Base-by-base conservation (phyloP, 805 yeast species). In the Barnettozyma botsteinii region DNA sequence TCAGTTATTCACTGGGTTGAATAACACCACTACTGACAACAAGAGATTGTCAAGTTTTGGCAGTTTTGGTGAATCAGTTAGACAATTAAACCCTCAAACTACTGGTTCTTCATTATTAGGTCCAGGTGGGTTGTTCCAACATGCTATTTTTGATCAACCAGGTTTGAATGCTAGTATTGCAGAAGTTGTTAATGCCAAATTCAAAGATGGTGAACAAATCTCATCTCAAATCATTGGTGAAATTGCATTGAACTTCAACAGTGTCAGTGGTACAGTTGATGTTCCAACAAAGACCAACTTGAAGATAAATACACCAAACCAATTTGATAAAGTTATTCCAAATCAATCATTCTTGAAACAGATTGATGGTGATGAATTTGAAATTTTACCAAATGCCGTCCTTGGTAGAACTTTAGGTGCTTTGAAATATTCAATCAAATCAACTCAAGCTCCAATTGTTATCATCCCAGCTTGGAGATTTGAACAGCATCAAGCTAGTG, bases 401-500 rank as follows among this genome's bases (percentile, higher is more conserved):
- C 60, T 74, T 28, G 70, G 79, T 31, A 77, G 77, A 52, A 81
- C 94, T 1, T 67, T 84, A 27, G 94, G 94, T 21, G 95, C 89
- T 0, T 64, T 89, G 50, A 85, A 85, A 58, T 91, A 89, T 57
- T 69, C 81, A 57, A 55, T 75, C 36, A 70, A 71, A 31, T 64
- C 68, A 40, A 64, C 69, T 42, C 58, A 64, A 13, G 75, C 81
- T 9, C 97, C 98, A 11, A 61, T 91, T 20, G 60, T 75, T 22
- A 70, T 91, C 34, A 70, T 78, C 29, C 96, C 96, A 31, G 76
- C 82, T 33, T 93, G 98, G 98, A 83, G 88, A 55, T 83, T 82
- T 56, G 96, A 89, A 59, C 72, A 73, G 15, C 80, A 72, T 40
- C 96, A 88, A 64, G 80, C 96, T 1, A 81, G 95, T 50, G 82